Evolutionary conservation across 805 yeast species (phyloP).

Genomic region (Myxozyma nipponensis): DNA sequence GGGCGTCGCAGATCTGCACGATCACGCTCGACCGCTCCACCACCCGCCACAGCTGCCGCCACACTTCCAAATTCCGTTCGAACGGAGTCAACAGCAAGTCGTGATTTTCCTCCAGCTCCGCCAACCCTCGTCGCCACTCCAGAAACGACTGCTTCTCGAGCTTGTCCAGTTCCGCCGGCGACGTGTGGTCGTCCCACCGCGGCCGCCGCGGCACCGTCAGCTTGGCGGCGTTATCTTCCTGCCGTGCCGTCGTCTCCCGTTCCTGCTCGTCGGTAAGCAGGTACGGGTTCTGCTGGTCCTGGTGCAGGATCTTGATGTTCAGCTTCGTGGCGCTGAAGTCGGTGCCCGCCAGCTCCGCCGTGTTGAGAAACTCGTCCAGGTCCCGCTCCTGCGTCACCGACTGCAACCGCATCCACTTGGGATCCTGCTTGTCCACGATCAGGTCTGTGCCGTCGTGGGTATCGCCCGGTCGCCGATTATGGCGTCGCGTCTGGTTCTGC

Average conservation of each 20-base stretch:
- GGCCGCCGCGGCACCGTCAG: conserved; percentile 94
- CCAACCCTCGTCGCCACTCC: conserved; percentile 91
- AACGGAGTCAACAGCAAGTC: conserved; percentile 91
- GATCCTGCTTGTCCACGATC: conserved; percentile 39
- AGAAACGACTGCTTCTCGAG: conserved; percentile 86
- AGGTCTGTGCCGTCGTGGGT: conserved; percentile 14
- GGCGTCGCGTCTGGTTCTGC: conserved; percentile 15
- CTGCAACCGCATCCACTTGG: conserved; percentile 82
- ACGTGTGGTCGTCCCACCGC: conserved; percentile 67
- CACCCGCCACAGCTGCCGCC: conserved; percentile 98
- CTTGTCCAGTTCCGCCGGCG: conserved; percentile 73
- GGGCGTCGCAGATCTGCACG: conserved; percentile 96
- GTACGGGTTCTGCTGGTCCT: conserved; percentile 53
- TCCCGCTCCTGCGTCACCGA: conserved; percentile 95
- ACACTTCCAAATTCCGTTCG: conserved; percentile 94
- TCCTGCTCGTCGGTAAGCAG: conserved; percentile 58
- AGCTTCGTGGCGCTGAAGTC: conserved; percentile 92
- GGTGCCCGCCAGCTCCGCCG: conserved; percentile 93
- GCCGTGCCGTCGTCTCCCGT: conserved; percentile 58
- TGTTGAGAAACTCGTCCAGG: conserved; percentile 86
- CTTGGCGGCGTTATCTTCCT: conserved; percentile 47
- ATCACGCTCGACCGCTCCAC: conserved; percentile 90
- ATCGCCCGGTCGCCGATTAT: not conserved
- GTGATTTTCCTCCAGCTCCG: conserved; percentile 74
- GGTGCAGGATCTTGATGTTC: conserved; percentile 77